A percentile compares a stretch with the other conserved stretches of the same genome.
phyloP scores from a whole-genome alignment of 2,329 filamentous ascomycete genomes.

The Amphichorda felina region DNA sequence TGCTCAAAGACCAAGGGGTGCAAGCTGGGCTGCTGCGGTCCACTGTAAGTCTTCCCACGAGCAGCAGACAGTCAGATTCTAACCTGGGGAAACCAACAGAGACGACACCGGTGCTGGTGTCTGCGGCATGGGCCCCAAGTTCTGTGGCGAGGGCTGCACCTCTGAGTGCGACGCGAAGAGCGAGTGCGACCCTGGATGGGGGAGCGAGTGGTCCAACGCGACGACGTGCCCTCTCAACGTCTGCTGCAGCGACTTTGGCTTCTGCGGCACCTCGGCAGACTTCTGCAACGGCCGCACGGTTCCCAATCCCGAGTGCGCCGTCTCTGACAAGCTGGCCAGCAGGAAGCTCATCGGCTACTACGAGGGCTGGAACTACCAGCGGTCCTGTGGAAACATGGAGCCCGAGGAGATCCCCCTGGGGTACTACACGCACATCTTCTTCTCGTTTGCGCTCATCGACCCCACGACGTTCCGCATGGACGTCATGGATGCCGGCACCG shows the following conservation, averaged over 20 bases:
- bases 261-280: conserved; percentile 14
- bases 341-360: conserved; percentile 19
- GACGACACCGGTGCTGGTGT: conserved; percentile 42
- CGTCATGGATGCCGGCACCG: neutral
- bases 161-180: conserved; percentile 9
- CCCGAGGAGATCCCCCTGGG: conserved; percentile 13
- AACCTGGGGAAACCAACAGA: conserved; percentile 14
- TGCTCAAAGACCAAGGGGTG: neutral
- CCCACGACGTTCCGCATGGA: conserved; percentile 11
- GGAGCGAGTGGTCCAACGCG: conserved; percentile 2
- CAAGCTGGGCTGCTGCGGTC: neutral
- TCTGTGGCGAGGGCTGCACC: conserved; percentile 10
- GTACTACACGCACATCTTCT: conserved; percentile 19
- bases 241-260: conserved; percentile 19
- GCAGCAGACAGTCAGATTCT: neutral
- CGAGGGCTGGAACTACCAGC: conserved; percentile 12
- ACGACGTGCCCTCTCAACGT: conserved; percentile 19
- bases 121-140: conserved; percentile 10
- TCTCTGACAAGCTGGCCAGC: conserved; percentile 5
- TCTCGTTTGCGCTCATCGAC: conserved; percentile 22
- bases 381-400: conserved; percentile 10
- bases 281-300: conserved; percentile 10
- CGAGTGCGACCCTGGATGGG: conserved; percentile 13
- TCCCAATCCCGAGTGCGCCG: conserved; percentile 13
- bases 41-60: conserved; percentile 31